Evolutionary conservation across 495 filamentous ascomycete genomes (phyloP).

Genomic region (Annulohypoxylon bovei): DNA sequence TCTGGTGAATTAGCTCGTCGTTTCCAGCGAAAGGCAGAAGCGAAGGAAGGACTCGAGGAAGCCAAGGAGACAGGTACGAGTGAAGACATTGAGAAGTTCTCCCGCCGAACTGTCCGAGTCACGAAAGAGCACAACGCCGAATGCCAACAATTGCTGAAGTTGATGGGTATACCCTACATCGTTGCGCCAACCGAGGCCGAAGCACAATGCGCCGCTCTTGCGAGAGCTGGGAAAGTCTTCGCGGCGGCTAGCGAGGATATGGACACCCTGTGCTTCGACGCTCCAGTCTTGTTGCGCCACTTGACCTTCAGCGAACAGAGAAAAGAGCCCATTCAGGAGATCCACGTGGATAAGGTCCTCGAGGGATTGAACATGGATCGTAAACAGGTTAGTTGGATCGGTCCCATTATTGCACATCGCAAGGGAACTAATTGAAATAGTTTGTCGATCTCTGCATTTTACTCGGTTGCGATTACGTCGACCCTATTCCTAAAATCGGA

Average conservation of each 20-base stretch:
- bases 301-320: conserved; percentile 96
- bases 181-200: conserved; percentile 96
- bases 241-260: conserved; percentile 98
- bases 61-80: conserved; percentile 97
- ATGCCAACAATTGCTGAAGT: conserved; percentile 85
- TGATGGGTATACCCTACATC: conserved; percentile 97
- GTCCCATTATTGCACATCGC: background rate
- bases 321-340: conserved; percentile 97
- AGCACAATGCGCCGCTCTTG: conserved; percentile 92
- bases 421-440: conserved; percentile 51
- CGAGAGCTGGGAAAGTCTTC: conserved; percentile 93
- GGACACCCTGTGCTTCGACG: conserved; percentile 96
- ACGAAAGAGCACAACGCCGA: conserved; percentile 95
- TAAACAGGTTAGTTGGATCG: conserved; percentile 66
- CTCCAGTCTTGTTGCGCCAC: conserved; percentile 89
- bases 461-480: conserved; percentile 96
- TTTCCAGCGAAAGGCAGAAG: conserved; percentile 88
- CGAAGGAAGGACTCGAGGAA: conserved; percentile 86
- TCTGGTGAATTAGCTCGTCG: conserved; percentile 95
- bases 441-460: conserved; percentile 99
- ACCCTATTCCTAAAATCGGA: conserved; percentile 93
- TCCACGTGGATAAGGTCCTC: conserved; percentile 83
- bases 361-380: conserved; percentile 88
- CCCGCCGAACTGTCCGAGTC: conserved; percentile 91
- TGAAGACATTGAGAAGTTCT: conserved; percentile 98